Evolutionary conservation across 305 asterid species (phyloP).

Genomic region (Fraxinus floribunda): DNA sequence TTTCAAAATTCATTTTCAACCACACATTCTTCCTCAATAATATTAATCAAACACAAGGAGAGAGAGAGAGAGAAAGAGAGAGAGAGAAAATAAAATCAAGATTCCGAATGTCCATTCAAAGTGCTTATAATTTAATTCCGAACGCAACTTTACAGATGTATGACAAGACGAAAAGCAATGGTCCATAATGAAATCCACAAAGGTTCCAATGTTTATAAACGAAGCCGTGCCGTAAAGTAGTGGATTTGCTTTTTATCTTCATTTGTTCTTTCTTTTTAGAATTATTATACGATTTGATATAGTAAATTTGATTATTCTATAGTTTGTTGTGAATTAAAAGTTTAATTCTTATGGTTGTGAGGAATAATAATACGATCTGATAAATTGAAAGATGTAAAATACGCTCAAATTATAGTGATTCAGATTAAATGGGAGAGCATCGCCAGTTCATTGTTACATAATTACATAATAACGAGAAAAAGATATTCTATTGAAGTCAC

Average conservation of each 20-base stretch:
- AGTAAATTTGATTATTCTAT: background rate
- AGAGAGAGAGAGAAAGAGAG: background rate
- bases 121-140: constrained; percentile 1
- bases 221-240: constrained; percentile 47
- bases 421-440: background rate
- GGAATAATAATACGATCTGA: background rate
- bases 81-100: background rate
- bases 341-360: background rate
- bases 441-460: background rate
- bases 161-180: constrained; percentile 15
- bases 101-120: background rate
- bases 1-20: too few species aligned
- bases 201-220: constrained; percentile 41
- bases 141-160: constrained; percentile 17
- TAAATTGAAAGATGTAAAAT: background rate
- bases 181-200: constrained; percentile 29
- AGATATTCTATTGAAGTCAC: background rate
- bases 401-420: background rate
- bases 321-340: background rate
- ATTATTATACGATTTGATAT: background rate
- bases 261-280: background rate
- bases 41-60: background rate
- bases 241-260: background rate
- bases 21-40: too few species aligned
- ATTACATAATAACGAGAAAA: background rate